These are phyloP conservation scores for Corylus americana DNA, from an alignment of 306 rosid species.

Conservation along the genomic window DNA sequence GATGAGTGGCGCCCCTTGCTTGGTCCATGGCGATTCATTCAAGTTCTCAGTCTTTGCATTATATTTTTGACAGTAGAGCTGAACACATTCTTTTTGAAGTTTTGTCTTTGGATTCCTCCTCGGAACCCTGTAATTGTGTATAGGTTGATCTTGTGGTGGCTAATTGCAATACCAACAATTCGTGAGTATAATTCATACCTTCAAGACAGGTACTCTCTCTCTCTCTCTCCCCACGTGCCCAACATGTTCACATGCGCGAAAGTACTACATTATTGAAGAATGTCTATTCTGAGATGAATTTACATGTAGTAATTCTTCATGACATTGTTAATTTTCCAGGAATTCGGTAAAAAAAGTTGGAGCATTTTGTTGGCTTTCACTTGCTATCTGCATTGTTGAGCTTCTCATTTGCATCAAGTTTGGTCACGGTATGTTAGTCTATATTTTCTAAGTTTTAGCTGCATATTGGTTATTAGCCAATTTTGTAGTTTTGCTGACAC, in stretches of 20 bases:
- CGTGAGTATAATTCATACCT: constrained; percentile 97
- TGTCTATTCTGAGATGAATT: not conserved
- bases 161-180: constrained; percentile 95
- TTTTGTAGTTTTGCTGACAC: not conserved
- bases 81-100: constrained; percentile 94
- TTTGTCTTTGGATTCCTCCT: constrained; percentile 94
- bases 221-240: not conserved
- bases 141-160: constrained; percentile 96
- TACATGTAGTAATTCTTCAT: not conserved
- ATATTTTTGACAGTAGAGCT: constrained; percentile 94
- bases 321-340: constrained; percentile 41
- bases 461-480: not conserved
- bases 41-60: constrained; percentile 86
- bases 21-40: constrained; percentile 97
- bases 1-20: constrained; percentile 99
- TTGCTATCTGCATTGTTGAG: constrained; percentile 93
- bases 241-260: not conserved
- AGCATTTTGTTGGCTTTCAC: constrained; percentile 97
- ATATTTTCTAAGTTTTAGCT: not conserved
- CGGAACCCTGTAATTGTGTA: constrained; percentile 85
- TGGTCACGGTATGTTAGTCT: constrained; percentile 67
- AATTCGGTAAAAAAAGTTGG: constrained; percentile 94
- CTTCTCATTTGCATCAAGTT: constrained; percentile 97
- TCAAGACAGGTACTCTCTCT: constrained; percentile 78
- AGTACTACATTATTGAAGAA: not conserved